Evolutionary conservation across 345 rosid species (phyloP).

Genomic region (Dipteronia dyeriana): DNA sequence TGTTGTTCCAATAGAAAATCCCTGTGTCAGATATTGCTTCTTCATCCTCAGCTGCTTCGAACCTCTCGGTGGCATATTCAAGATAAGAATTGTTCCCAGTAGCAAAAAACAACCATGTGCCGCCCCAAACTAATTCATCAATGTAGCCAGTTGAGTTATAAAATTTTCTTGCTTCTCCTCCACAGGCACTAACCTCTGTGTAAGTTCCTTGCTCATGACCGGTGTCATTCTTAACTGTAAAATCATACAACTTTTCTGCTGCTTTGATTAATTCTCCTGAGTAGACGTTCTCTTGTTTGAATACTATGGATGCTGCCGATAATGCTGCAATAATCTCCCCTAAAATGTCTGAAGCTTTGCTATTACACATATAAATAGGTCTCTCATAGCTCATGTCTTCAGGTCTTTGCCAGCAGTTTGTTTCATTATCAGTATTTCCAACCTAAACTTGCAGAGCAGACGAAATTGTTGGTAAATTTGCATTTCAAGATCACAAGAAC

Average conservation of each 20-base stretch:
- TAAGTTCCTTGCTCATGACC: slow-evolving; percentile 31
- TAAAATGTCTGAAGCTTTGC: slow-evolving; percentile 50
- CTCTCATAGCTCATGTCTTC: slow-evolving; percentile 61
- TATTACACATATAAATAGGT: slow-evolving; percentile 43
- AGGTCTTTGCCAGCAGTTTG: slow-evolving; percentile 69
- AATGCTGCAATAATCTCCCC: slow-evolving; percentile 60
- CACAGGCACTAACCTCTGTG: slow-evolving; percentile 38
- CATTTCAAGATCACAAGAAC: neutral
- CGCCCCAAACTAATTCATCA: slow-evolving; percentile 66
- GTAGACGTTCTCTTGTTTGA: slow-evolving; percentile 43
- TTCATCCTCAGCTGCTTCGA: slow-evolving; percentile 39
- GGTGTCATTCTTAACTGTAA: slow-evolving; percentile 27
- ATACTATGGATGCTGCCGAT: slow-evolving; percentile 61
- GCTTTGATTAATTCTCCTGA: slow-evolving; percentile 28
- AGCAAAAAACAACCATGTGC: slow-evolving; percentile 61
- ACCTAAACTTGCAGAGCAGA: slow-evolving; percentile 38
- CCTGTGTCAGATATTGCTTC: slow-evolving; percentile 42
- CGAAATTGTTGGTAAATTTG: neutral
- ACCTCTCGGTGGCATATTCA: slow-evolving; percentile 36
- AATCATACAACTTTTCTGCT: slow-evolving; percentile 42
- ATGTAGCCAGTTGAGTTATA: slow-evolving; percentile 52
- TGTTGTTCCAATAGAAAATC: slow-evolving; percentile 64
- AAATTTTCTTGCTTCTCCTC: slow-evolving; percentile 45
- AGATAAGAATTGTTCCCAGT: slow-evolving; percentile 56
- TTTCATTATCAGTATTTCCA: slow-evolving; percentile 38